Evolutionary conservation across 371 early-diverging fungal genomes (phyloP), one percentile per base, ranked within the genome.

Genomic region (Apophysomyces sp.): DNA sequence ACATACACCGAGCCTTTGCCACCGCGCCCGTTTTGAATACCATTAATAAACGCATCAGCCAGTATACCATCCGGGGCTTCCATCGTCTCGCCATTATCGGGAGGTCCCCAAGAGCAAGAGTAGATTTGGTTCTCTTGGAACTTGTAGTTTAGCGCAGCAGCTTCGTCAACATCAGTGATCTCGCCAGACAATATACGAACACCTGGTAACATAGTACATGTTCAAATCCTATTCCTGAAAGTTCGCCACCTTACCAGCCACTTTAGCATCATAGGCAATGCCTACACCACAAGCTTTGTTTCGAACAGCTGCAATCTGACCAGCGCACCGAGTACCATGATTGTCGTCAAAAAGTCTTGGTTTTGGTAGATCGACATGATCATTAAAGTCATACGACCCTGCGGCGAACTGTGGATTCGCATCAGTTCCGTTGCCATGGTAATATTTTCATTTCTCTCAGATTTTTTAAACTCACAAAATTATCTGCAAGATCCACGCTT

Each of bases 241-340:
- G 40, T 36, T 12, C 13, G 15, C 21, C 40, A 29, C 26, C 57
- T 53, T 77, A 87, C 90, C 98, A 0, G 96, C 86, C 4, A 98
- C 92, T 64, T 88, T 86, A 18, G 98, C 86, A 41, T 90, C 81
- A 71, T 88, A 95, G 0, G 98, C 98, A 41, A 97, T 87, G 16
- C 99, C 99, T 2, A 98, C 89, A n/a, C 98, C 98, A 64, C 99
- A 98, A 1, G 89, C 89, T 68, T 91, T 73, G 71, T 98, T 98
- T 39, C 80, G 78, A 9, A 80, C 83, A 12, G 97, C 97, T 0
- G 97, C 99, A 36, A 98, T 93, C 78, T 97, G 95, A 8, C 98
- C 99, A 7, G 99, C 99, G 76, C 98, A 98, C 29, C 99, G 79
- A 0, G 99, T 98, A 39, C 98, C 99, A 73, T 98, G 99, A 36